Evolutionary conservation across 1,284 basidiomycete genomes (phyloP), one percentile per base, ranked within the genome.

Genomic region (Gymnopus androsaceus): DNA sequence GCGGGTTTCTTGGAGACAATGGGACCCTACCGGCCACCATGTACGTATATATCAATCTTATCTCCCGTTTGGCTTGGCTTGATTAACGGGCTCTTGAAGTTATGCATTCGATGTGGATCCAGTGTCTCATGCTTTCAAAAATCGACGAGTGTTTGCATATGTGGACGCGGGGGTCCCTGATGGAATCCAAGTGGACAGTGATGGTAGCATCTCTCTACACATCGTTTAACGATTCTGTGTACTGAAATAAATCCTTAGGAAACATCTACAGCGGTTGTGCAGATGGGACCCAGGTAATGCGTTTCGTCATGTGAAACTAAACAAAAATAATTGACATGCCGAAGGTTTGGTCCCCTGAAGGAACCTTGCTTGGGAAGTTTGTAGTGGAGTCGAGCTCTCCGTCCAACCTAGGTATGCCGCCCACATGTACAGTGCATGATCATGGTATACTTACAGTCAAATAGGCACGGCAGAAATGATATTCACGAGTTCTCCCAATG

Each of bases 31-130:
- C 89, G 3, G 79, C 88, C 3, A 87, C 87, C 0, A 84, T 92
- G 88, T 87, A 63, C 65, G 82, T 49, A 51, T 3, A 34, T n/a
- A 38, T 31, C 31, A 38, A 14, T 31, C 52, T 46, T 48, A 46
- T 51, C 15, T 55, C 25, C 15, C 19, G 28, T 34, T 17, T 17
- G 2, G 38, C 53, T 45, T 25, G 53, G 38, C 11, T 41, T 34
- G 25, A 38, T 19, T 30, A 51, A 46, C 45, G 46, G 12, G 19
- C 23, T 37, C 21, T 17, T 2, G 34, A 53, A 90, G 88, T 54
- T 92, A 92, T 65, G 80, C 75, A 4, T 92, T 81, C 64, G 87
- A 91, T 61, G 85, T 94, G 30, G 80, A 87, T 60, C 72, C 80
- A 14, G 75, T 70, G 19, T 81, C 79, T 0, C 77, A 83, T 31